Base-by-base conservation (phyloP, 768 basidiomycete genomes). In the Lactarius evosmus region DNA sequence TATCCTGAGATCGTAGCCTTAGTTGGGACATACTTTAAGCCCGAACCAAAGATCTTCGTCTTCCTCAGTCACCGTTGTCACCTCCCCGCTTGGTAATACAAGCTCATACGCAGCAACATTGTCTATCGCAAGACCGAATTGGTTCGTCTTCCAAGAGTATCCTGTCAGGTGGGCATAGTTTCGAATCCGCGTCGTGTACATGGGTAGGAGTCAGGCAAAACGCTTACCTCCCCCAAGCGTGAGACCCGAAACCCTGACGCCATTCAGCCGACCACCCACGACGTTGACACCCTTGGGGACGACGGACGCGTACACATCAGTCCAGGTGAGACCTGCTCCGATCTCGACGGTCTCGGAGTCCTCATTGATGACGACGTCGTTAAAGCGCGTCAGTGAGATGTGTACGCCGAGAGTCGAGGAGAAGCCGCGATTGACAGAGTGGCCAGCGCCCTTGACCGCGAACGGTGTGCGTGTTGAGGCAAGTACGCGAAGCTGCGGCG, bases 51-150 rank as follows among this genome's bases (percentile, higher is more conserved):
- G 65, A 17, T 66, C 65, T 19, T 46, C 41, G 33, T 66, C 53
- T 17, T 33, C 4, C 22, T 41, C 56, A 9, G 64, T 68, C 25
- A 65, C 60, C 0, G 41, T 40, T 8, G 4, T 59, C n/a, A 62
- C 56, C 2, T 57, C 44, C 11, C 77, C 77, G 52, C 65, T 67
- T 17, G 75, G 75, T 3, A 72, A 61, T 14, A 75, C 74, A 16
- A 76, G 60, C 62, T 73, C 53, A 17, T 61, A 69, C 25, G 55
- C 68, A 3, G 65, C 61, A 33, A 79, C 57, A 49, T 75, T 76
- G 62, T 78, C 77, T 32, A 74, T 66, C 1, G 72, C 71, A 27
- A 78, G 63, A 7, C 77, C 76, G 61, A 70, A 71, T 54, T 74
- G 71, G 61, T 73, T 76, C 5, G 73, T 74, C 59, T 73, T 72